Evolutionary conservation across 2,329 filamentous ascomycete species (phyloP).

Genomic region (Geosmithia flava): DNA sequence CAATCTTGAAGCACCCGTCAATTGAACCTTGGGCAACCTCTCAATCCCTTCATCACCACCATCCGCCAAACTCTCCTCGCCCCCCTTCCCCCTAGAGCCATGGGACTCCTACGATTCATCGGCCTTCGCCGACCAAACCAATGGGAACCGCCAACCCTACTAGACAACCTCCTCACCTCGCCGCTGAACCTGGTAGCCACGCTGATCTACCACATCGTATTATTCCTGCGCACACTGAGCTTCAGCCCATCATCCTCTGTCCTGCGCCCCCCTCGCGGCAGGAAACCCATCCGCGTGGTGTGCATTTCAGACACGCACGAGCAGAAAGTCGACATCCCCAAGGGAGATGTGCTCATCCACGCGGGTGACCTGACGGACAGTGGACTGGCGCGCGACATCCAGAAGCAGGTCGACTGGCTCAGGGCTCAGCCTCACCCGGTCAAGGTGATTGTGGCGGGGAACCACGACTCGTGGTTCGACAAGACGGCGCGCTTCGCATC

Average conservation of each 20-base stretch:
- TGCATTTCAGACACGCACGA: constrained; percentile 88
- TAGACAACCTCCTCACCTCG: constrained; percentile 54
- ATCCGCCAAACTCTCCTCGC: no score
- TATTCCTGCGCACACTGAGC: constrained; percentile 54
- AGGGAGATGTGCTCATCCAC: constrained; percentile 79
- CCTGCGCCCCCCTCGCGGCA: constrained; percentile 41
- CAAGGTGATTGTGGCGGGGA: constrained; percentile 76
- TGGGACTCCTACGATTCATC: constrained; percentile 31
- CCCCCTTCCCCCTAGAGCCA: background rate
- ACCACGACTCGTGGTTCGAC: constrained; percentile 84
- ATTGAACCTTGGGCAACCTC: no score
- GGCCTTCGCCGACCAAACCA: constrained; percentile 32
- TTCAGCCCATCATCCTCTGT: constrained; percentile 20
- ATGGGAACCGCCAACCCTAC: constrained; percentile 37
- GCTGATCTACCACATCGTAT: constrained; percentile 50
- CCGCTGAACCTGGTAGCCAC: constrained; percentile 54
- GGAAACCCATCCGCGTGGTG: constrained; percentile 58
- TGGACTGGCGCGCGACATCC: constrained; percentile 62
- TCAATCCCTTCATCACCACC: background rate
- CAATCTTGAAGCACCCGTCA: no score
- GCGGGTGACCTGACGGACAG: constrained; percentile 72
- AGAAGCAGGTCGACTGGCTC: constrained; percentile 78
- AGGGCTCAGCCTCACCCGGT: constrained; percentile 58
- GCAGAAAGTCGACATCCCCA: constrained; percentile 46
- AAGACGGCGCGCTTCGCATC: constrained; percentile 46